Evolutionary conservation across 352 stramenopile genomes (phyloP), one percentile per base, ranked within the genome.

Genomic region (Phytophthora foliorum): DNA sequence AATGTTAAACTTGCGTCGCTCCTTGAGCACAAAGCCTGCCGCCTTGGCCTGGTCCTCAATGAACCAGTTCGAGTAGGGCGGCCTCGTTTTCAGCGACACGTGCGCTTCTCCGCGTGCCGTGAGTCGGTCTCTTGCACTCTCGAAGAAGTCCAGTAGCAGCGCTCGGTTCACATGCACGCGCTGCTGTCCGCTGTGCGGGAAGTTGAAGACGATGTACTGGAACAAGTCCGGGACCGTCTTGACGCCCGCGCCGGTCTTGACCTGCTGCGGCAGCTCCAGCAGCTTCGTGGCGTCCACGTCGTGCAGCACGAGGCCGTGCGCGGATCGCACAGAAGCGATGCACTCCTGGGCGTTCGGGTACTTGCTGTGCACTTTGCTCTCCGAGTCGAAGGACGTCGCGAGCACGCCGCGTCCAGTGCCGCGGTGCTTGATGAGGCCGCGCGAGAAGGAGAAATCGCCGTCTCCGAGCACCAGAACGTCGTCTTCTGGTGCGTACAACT

Each of bases 161-260:
- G 77, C 84, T 52, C 90, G 80, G 45, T 97, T 97, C 42, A 96
- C 81, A 61, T 97, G 90, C 50, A 97, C 90, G 46, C 90, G 87
- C 52, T 97, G 89, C 69, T 95, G 75, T 14, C 90, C 90, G 22
- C 80, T 96, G 69, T 97, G 90, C 8, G 90, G 90, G 65, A 97
- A 97, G 68, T 97, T 96, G 69, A 96, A 96, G 48, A 97, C 78
- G 45, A 97, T 91, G 67, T 82, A 92, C 56, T 92, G 77, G 67
- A 97, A 97, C 25, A 89, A 86, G 21, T 67, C 32, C 0, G 84
- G 78, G 34, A 90, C 36, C 4, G 39, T 36, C 39, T 70, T 63
- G 21, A 68, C n/a, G 0, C 68, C 63, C 13, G 39, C 34, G 10
- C 63, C 63, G 0, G 57, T 73, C 42, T 74, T 75, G 17, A 72